These are phyloP conservation scores for Drosera spatulata DNA, from an alignment of 179 eudicot species.

Conservation along the genomic window DNA sequence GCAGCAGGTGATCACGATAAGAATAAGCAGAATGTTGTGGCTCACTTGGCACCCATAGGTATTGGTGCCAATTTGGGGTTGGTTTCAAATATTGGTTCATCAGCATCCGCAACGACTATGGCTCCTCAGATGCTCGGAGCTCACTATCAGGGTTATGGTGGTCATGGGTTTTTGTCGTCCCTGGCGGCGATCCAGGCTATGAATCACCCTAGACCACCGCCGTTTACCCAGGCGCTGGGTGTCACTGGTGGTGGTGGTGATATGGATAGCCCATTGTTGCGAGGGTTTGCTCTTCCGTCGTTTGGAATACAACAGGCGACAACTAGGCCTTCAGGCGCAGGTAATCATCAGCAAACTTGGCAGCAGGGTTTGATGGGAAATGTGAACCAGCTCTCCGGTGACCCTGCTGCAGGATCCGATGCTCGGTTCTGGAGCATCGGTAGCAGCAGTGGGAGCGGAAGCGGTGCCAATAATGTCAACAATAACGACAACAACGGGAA, in stretches of 20 bases:
- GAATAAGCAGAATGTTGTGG: no score
- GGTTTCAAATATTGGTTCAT: neutral
- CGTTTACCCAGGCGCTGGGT: conserved; percentile 14
- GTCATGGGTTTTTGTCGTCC: conserved; percentile 11
- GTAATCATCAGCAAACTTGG: conserved; percentile 1
- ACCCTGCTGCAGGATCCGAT: no score
- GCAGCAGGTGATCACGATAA: no score
- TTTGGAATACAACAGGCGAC: neutral
- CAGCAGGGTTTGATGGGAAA: no score
- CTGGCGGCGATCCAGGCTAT: conserved; percentile 8
- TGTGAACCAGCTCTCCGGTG: no score
- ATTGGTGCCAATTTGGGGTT: neutral
- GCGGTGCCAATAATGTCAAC: no score
- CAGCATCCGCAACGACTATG: neutral
- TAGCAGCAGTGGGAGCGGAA: no score
- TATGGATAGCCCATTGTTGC: neutral
- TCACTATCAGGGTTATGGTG: conserved; percentile 1
- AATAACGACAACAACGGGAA: no score
- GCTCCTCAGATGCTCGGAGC: neutral
- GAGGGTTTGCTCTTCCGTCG: neutral
- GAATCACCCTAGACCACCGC: conserved; percentile 5
- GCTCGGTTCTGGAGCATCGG: no score
- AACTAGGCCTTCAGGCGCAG: conserved; percentile 5
- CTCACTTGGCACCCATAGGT: neutral
- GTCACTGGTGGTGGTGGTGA: conserved; percentile 7